Evolutionary conservation across 2,329 filamentous ascomycete species (phyloP), one percentile per base, ranked within the genome.

Genomic region (Pseudogymnoascus pannorum): DNA sequence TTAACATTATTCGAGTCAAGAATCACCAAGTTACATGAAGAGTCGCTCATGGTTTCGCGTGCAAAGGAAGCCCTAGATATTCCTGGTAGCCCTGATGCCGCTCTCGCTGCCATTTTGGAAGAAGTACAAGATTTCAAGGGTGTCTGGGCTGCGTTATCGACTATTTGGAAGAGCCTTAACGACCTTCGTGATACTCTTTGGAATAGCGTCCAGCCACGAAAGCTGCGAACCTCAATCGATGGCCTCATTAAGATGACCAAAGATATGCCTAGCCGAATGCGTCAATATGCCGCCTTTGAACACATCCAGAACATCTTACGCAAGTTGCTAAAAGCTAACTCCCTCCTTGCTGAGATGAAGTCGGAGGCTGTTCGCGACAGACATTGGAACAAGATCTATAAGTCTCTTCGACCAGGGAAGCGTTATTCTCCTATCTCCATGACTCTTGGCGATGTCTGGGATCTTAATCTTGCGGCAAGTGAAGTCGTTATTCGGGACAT

Each of bases 71-170:
- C 94, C 3, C 85, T 99, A 42, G 92, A 96, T 71, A 82, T 99
- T 42, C 89, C 93, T 3, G 83, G 89, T 2, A 89, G 85, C 60
- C 79, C 87, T 0, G 91, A 96, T 68, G 89, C 88, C 59, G 86
- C 88, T n/a, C 84, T 99, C 20, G 81, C 84, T n/a, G 84, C 88
- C 24, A 89, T 97, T 7, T 80, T 97, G 14, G 93, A 97, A 72
- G 94, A 99, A 76, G 92, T 99, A 2, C 91, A 96, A 64, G 94
- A 99, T 74, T 99, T 99, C 78, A 96, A 96, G 76, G 97, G 93
- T 18, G 94, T 99, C 8, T 99, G 94, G 94, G 90, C 93, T 31
- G 93, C 90, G 57, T 79, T 99, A 58, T 93, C 91, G 22, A 96
- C 92, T 5, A 96, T 99, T 64, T 99, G 94, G 94, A 89, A 91